These are phyloP conservation scores for Blastobotrys peoriensis DNA, from an alignment of 805 yeast genomes.

Conservation along the genomic window DNA sequence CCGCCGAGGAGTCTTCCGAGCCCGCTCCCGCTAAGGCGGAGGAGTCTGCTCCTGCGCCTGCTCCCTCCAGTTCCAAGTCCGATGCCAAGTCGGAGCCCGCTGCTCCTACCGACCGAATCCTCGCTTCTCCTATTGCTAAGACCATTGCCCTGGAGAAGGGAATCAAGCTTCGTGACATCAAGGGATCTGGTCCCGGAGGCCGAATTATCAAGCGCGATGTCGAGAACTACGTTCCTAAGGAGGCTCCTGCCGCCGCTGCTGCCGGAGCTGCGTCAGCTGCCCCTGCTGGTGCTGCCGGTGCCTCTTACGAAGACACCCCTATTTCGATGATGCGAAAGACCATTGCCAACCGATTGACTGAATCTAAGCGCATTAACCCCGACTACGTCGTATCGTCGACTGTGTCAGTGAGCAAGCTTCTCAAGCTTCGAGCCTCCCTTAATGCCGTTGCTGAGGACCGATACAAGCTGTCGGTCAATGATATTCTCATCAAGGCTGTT, in stretches of 20 bases:
- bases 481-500: constrained; percentile 88
- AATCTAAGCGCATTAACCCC: constrained; percentile 83
- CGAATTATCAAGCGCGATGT: constrained; percentile 90
- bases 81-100: constrained; percentile 49
- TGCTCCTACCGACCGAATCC: constrained; percentile 54
- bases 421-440: constrained; percentile 85
- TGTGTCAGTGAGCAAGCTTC: constrained; percentile 79
- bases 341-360: constrained; percentile 80
- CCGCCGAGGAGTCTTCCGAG: constrained; percentile 7
- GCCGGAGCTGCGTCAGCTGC: constrained; percentile 35
- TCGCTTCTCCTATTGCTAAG: constrained; percentile 95
- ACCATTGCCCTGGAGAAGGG: constrained; percentile 89
- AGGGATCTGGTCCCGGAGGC: constrained; percentile 93
- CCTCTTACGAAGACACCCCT: constrained; percentile 74
- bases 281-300: constrained; percentile 45
- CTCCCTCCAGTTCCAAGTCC: constrained; percentile 20
- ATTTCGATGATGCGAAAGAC: constrained; percentile 89
- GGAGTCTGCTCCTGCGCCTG: constrained; percentile 26
- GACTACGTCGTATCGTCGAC: constrained; percentile 87
- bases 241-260: constrained; percentile 29
- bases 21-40: constrained; percentile 7
- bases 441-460: constrained; percentile 80
- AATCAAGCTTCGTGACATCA: constrained; percentile 71
- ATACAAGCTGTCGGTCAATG: constrained; percentile 90
- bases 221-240: constrained; percentile 55